Evolutionary conservation across 1,139 yeast species (phyloP), one percentile per base, ranked within the genome.

Genomic region (Zygosaccharomyces sapae): DNA sequence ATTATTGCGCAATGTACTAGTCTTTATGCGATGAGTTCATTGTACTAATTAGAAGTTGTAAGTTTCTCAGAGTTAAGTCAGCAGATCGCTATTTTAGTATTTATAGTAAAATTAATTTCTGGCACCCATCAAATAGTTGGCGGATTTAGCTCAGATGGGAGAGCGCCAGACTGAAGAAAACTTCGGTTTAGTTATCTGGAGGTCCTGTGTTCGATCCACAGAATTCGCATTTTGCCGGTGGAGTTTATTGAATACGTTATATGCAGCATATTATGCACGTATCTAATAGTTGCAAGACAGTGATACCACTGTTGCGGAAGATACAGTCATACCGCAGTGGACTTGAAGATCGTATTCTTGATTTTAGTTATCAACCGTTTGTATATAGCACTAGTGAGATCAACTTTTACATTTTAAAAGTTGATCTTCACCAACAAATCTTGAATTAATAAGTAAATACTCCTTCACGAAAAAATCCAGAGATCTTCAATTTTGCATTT

Each of bases 141-240:
- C 61, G 61, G 61, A 49, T 57, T 57, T 57, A 57, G 61, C 61
- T 57, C 61, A 57, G 61, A 54, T 54, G 61, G 61, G 61, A 57
- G 61, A 57, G 61, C 61, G 61, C 61, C 61, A 57, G 61, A 57
- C 61, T 57, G 61, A 57, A 57, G 61, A 48, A 44, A 45, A 51
- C 56, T 52, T 55, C 54, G 54, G 57, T 53, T 55, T 33, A 35
- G 59, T 47, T 40, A 82, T 83, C 89, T 83, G 86, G 77, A 83
- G 88, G 88, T 82, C 87, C 83, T 81, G 87, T 80, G 88, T 82
- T 82, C 88, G 83, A 83, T 81, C 87, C 88, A 81, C 88, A 81
- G 83, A 81, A 78, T 72, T 78, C 86, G 87, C 88, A 81, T 63
- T 54, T n/a, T 31, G 25, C 25, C 9, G 25, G 25, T 22, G 25